These are phyloP conservation scores for Venturia effusa DNA, from an alignment of 2,329 filamentous ascomycete genomes.

Conservation along the genomic window DNA sequence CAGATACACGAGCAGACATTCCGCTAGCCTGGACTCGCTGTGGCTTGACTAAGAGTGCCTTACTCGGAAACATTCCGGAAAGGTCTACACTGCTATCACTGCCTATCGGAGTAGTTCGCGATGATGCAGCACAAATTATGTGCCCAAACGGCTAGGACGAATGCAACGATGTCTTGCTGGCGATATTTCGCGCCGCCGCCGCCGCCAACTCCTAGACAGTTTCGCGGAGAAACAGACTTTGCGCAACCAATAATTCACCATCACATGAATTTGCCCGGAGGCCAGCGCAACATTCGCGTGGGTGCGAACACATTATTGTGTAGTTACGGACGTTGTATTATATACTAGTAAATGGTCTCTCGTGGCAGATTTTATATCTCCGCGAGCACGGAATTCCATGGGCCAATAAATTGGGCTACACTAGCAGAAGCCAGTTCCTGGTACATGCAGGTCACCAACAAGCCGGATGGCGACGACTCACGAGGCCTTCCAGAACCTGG, in stretches of 20 bases:
- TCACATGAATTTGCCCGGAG: not conserved
- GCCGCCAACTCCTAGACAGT: not conserved
- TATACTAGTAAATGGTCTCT: not conserved
- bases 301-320: not conserved
- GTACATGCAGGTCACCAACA: not conserved
- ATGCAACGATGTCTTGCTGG: not conserved
- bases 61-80: not conserved
- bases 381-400: not conserved
- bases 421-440: not conserved
- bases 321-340: not conserved
- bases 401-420: too few relatives aligned
- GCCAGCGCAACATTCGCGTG: not conserved
- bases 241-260: not conserved
- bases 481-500: too few relatives aligned
- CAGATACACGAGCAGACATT: not conserved
- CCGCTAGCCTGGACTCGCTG: not conserved
- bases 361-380: not conserved
- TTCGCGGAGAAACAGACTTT: not conserved
- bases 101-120: not conserved
- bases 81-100: not conserved
- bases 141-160: not conserved
- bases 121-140: not conserved
- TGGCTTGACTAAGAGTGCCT: too few relatives aligned
- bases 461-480: not conserved
- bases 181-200: not conserved